Percentiles rank a stretch among this genome's conserved stretches.
Conservation (phyloP, 148 eudicot species). For the Drosera capensis region DNA sequence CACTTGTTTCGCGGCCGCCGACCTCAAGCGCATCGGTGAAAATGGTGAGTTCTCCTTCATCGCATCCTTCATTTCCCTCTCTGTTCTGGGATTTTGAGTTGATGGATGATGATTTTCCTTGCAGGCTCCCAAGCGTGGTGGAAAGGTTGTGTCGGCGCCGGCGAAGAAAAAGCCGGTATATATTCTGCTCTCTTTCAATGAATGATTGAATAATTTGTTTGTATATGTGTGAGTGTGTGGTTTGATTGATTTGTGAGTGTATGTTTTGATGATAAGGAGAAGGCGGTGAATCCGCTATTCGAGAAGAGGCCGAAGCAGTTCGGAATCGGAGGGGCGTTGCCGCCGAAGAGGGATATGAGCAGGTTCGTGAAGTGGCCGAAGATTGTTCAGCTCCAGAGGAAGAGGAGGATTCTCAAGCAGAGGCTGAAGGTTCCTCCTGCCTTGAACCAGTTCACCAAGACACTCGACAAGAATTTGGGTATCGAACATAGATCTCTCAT, state of each 20-base stretch:
- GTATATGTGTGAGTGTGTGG: too few relatives aligned
- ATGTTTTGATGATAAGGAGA: constrained; percentile 15
- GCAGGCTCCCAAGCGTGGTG: constrained; percentile 35
- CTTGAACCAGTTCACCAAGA: constrained; percentile 54
- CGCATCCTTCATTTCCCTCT: neutral
- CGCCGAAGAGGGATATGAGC: constrained; percentile 53
- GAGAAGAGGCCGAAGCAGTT: constrained; percentile 56
- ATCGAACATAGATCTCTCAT: neutral
- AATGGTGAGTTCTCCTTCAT: neutral
- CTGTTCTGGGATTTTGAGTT: neutral
- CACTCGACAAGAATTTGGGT: constrained; percentile 68
- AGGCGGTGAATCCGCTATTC: constrained; percentile 44
- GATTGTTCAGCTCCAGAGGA: constrained; percentile 54
- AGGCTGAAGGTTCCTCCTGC: constrained; percentile 67
- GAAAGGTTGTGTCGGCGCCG: constrained; percentile 9
- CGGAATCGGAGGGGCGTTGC: constrained; percentile 62
- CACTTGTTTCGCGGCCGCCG: too few relatives aligned
- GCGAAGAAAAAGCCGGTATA: constrained; percentile 31
- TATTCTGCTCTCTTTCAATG: neutral
- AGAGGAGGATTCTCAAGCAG: constrained; percentile 49
- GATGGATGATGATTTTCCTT: constrained; percentile 1
- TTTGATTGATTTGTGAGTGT: too few relatives aligned
- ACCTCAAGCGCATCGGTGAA: neutral
- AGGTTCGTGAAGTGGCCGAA: constrained; percentile 54
- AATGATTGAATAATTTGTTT: neutral